Evolutionary conservation across 495 filamentous ascomycete species (phyloP), one percentile per base, ranked within the genome.

Genomic region (Schizothecium vesticola): DNA sequence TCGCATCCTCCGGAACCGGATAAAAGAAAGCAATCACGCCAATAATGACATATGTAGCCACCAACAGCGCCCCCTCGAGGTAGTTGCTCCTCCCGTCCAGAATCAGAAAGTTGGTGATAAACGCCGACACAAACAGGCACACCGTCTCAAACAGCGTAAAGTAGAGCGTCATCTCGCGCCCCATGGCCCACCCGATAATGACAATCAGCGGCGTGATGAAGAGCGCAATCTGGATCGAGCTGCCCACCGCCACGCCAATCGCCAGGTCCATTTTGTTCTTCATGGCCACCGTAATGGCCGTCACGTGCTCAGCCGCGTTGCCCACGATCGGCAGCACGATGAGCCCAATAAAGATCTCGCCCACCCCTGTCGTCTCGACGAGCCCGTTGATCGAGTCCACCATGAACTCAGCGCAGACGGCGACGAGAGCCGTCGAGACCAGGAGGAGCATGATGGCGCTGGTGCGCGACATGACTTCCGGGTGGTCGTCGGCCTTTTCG

Each of bases 211-310:
- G 93, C 3, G 93, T 97, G 57, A 97, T 85, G 78, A 97, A 96
- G 64, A 97, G 85, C 24, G 93, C 91, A 81, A 90, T 90, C 78
- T 97, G 93, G 74, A 97, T 96, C 70, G 89, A 93, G 61, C 87
- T 91, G 16, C 93, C 93, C 22, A 97, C 88, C 5, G 93, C 93
- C 26, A 97, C 91, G 72, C 92, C 93, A 70, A 97, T 96, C 0
- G 93, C 90, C 28, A 96, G 82, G 81, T 97, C 93, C 93, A 97
- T 96, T 82, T 97, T 97, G 80, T 97, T 96, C 83, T 96, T 97
- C 70, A 86, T 85, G 7, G 93, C 93, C 9, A 96, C 92, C 26
- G 88, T 91, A 51, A 97, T 91, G 1, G 93, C 92, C 1, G 92
- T 96, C 8, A 95, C 90, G 82, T 97, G 93, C 81, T 97, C 93